Evolutionary conservation across 805 yeast species (phyloP).

Genomic region (Candida quercuum): DNA sequence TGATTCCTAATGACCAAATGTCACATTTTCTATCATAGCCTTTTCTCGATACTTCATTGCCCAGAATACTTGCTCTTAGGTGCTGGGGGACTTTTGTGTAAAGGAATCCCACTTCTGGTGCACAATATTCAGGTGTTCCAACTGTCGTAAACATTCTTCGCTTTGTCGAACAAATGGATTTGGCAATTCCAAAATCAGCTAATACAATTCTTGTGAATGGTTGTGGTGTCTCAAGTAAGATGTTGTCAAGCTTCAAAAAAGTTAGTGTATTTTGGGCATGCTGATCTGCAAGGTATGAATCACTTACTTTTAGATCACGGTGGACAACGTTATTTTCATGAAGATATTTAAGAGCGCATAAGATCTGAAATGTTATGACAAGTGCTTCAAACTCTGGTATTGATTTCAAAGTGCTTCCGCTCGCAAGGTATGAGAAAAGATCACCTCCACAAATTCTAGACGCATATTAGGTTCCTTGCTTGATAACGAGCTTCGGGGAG

Average conservation of each 20-base stretch:
- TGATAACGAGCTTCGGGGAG: too few relatives aligned
- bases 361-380: slow-evolving; percentile 48
- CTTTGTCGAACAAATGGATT: slow-evolving; percentile 22
- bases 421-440: slow-evolving; percentile 47
- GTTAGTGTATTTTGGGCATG: too few relatives aligned
- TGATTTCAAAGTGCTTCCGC: slow-evolving; percentile 33
- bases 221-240: slow-evolving; percentile 47
- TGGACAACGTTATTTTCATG: slow-evolving; percentile 54
- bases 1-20: slow-evolving; percentile 65
- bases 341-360: slow-evolving; percentile 50
- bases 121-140: slow-evolving; percentile 67
- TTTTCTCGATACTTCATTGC: slow-evolving; percentile 11
- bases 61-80: slow-evolving; percentile 18
- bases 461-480: too few relatives aligned
- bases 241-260: slow-evolving; percentile 43
- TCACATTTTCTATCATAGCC: slow-evolving; percentile 59
- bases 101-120: slow-evolving; percentile 60
- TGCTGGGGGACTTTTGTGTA: slow-evolving; percentile 25
- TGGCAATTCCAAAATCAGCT: slow-evolving; percentile 67
- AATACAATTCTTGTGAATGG: slow-evolving; percentile 49
- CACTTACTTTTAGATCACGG: slow-evolving; percentile 54
- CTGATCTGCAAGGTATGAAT: too few relatives aligned
- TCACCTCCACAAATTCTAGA: slow-evolving; percentile 50
- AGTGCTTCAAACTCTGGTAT: slow-evolving; percentile 51
- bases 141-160: slow-evolving; percentile 45